Conservation (phyloP, 345 rosid genomes). For the Euphorbia tirucalli region DNA sequence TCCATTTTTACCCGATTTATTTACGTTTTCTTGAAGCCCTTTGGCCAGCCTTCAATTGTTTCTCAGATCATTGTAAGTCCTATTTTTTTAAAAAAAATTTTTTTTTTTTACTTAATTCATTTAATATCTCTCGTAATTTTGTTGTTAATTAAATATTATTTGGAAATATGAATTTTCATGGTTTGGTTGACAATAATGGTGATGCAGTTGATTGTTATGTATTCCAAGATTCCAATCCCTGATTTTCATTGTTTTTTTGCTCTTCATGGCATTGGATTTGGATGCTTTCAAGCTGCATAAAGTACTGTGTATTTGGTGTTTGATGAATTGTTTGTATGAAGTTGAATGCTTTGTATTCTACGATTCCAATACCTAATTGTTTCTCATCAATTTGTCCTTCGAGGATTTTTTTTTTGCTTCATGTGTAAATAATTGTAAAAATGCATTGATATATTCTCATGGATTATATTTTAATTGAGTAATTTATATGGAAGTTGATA, state of each 20-base stretch:
- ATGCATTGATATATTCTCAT: too few species aligned
- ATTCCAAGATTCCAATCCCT: neutral
- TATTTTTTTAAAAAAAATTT: neutral
- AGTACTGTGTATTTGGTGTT: neutral
- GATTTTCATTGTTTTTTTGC: neutral
- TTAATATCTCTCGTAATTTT: neutral
- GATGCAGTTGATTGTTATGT: neutral
- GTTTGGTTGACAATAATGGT: neutral
- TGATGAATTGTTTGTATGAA: neutral
- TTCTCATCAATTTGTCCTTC: too few species aligned
- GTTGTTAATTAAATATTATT: neutral
- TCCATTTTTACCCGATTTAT: conserved; percentile 18
- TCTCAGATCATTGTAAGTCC: conserved; percentile 24
- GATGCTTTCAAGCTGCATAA: neutral
- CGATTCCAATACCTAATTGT: too few species aligned
- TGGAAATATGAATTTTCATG: neutral
- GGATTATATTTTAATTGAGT: too few species aligned
- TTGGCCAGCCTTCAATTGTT: conserved; percentile 22
- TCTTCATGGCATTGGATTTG: neutral
- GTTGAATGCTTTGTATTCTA: neutral
- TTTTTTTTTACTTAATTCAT: neutral
- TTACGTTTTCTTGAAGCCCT: conserved; percentile 16
- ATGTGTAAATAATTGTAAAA: too few species aligned
- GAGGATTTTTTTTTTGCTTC: too few species aligned
- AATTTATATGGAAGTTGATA: too few species aligned